These are phyloP conservation scores for Pseudovirgaria hyperparasitica DNA, from an alignment of 2,329 filamentous ascomycete genomes.

Conservation along the genomic window DNA sequence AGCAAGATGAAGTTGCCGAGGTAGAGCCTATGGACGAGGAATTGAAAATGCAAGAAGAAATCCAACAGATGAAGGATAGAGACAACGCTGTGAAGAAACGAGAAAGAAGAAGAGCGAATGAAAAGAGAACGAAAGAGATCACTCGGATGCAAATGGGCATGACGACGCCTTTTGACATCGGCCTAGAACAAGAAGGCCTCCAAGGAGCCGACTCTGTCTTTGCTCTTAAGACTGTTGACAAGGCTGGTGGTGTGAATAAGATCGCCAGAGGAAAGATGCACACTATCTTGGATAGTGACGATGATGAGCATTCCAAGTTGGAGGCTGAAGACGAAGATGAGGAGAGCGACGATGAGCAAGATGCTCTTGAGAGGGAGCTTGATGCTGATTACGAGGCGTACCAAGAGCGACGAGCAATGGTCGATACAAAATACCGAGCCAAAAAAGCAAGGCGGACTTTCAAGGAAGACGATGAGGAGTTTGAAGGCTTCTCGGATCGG, in stretches of 20 bases:
- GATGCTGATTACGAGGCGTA: conserved; percentile 82
- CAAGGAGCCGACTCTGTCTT: conserved; percentile 77
- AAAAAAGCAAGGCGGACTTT: conserved; percentile 76
- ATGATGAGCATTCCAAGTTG: conserved; percentile 20
- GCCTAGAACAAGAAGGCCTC: conserved; percentile 73
- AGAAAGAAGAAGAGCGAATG: conserved; percentile 76
- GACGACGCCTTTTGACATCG: conserved; percentile 90
- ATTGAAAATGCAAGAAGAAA: conserved; percentile 73
- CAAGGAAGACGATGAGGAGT: conserved; percentile 63
- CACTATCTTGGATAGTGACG: conserved; percentile 42
- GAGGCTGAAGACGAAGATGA: conserved; percentile 35
- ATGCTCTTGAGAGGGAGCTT: conserved; percentile 71
- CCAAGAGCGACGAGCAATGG: conserved; percentile 62
- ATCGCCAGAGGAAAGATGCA: conserved; percentile 72
- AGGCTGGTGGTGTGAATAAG: conserved; percentile 54
- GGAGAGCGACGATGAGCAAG: conserved; percentile 65
- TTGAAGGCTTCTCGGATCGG: conserved; percentile 70
- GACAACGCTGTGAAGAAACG: conserved; percentile 67
- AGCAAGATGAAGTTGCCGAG: conserved; percentile 63
- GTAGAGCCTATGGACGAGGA: conserved; percentile 92
- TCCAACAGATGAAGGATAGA: conserved; percentile 70
- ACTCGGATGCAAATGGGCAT: conserved; percentile 97
- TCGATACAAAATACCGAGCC: conserved; percentile 77
- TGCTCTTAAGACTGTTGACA: conserved; percentile 68
- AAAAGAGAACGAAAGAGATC: conserved; percentile 87